A percentile compares a stretch with the other conserved stretches of the same genome.
These are phyloP conservation scores for Ceratocystis ficicola DNA, from an alignment of 2,329 filamentous ascomycete species.

Conservation along the genomic window DNA sequence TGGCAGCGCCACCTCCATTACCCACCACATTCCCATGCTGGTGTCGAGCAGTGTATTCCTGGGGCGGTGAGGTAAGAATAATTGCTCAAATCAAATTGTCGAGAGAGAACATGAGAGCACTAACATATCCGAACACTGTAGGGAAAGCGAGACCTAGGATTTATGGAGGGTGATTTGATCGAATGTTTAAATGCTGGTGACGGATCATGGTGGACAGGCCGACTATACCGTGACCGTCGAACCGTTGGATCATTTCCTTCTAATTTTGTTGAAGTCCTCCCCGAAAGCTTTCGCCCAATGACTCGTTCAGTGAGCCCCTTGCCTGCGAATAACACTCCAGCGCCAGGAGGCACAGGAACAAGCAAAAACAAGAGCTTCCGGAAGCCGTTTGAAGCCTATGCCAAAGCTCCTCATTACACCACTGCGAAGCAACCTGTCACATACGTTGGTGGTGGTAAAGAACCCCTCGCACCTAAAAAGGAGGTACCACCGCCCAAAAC, in stretches of 20 bases:
- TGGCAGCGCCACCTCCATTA: slow-evolving; percentile 47
- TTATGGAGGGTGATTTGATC: slow-evolving; percentile 94
- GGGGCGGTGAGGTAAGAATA: slow-evolving; percentile 64
- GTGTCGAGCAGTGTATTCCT: slow-evolving; percentile 84
- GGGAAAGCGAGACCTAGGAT: slow-evolving; percentile 88
- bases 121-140: slow-evolving; percentile 27
- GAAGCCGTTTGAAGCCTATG: slow-evolving; percentile 55
- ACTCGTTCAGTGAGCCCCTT: slow-evolving; percentile 49
- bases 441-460: slow-evolving; percentile 36
- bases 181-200: slow-evolving; percentile 97
- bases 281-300: slow-evolving; percentile 70
- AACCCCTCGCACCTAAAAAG: slow-evolving; percentile 31
- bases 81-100: not conserved
- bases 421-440: slow-evolving; percentile 49
- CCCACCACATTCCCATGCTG: slow-evolving; percentile 79
- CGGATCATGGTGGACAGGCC: slow-evolving; percentile 96
- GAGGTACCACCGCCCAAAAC: slow-evolving; percentile 8
- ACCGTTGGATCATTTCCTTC: slow-evolving; percentile 90
- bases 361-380: slow-evolving; percentile 53
- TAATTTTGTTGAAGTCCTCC: slow-evolving; percentile 89
- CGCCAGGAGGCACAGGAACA: slow-evolving; percentile 27
- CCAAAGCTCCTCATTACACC: slow-evolving; percentile 54
- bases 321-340: slow-evolving; percentile 41
- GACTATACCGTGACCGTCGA: slow-evolving; percentile 75
- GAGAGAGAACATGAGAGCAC: not conserved